Evolutionary conservation across 2,329 filamentous ascomycete species (phyloP).

Genomic region (Epichloe sylvatica): DNA sequence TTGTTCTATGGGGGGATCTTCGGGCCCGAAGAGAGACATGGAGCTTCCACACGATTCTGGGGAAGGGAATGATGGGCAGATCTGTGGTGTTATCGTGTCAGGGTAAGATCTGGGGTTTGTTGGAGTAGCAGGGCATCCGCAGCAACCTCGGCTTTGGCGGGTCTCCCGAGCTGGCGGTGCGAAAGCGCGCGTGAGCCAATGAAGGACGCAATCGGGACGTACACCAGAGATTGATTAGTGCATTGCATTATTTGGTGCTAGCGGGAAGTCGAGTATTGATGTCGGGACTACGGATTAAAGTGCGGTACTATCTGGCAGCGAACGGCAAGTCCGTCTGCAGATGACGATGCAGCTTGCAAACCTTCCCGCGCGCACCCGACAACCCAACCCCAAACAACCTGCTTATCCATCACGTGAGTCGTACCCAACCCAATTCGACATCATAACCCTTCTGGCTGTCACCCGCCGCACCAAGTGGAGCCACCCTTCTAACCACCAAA

Average conservation of each 20-base stretch:
- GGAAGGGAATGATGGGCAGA: neutral
- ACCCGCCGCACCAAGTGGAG: conserved; percentile 2
- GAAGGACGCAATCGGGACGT: neutral
- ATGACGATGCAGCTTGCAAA: neutral
- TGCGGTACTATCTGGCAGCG: no score
- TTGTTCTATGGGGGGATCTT: conserved; percentile 8
- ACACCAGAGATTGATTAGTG: neutral
- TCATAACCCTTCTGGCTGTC: neutral
- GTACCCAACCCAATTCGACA: conserved; percentile 23
- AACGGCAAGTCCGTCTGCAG: no score
- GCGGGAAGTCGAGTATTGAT: no score
- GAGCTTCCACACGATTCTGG: neutral
- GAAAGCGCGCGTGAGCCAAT: neutral
- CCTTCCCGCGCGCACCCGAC: neutral
- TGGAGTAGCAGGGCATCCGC: neutral
- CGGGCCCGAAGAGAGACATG: conserved; percentile 2
- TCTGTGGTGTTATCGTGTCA: neutral
- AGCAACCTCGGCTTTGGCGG: conserved; percentile 7
- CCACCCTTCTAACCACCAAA: neutral
- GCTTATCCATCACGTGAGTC: conserved; percentile 20
- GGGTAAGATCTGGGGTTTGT: neutral
- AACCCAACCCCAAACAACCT: neutral
- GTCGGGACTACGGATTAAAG: no score
- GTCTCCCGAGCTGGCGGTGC: neutral
- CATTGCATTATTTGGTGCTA: no score